These are phyloP conservation scores for Alternaria triticina DNA, from an alignment of 2,329 filamentous ascomycete genomes.

Conservation along the genomic window DNA sequence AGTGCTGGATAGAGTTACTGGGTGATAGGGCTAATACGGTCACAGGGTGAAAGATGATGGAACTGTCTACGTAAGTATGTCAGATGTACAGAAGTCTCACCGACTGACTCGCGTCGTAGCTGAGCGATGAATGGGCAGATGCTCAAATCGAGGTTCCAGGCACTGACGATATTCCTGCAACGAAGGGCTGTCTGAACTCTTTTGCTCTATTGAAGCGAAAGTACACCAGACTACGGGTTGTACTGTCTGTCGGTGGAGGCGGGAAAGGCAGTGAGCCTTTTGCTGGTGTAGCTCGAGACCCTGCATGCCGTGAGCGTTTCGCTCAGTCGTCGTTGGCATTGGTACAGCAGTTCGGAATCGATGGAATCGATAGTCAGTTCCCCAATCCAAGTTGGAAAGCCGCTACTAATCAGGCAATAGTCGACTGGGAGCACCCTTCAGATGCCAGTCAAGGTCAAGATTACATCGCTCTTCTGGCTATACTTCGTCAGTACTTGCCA, in stretches of 20 bases:
- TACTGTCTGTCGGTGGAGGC: slow-evolving; percentile 80
- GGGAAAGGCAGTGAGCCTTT: slow-evolving; percentile 70
- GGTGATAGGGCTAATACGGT: slow-evolving; percentile 23
- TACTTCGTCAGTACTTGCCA: slow-evolving; percentile 71
- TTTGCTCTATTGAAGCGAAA: slow-evolving; percentile 74
- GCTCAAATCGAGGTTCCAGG: slow-evolving; percentile 74
- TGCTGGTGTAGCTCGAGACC: slow-evolving; percentile 68
- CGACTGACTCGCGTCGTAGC: slow-evolving; percentile 54
- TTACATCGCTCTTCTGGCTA: slow-evolving; percentile 72
- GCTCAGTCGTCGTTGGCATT: slow-evolving; percentile 70
- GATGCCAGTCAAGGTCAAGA: slow-evolving; percentile 70
- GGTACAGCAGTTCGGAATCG: slow-evolving; percentile 73
- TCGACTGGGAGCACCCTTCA: slow-evolving; percentile 81
- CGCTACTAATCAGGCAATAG: slow-evolving; percentile 53
- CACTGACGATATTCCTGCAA: slow-evolving; percentile 39
- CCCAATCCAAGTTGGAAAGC: background rate
- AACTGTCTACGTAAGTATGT: slow-evolving; percentile 71
- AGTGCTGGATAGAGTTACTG: slow-evolving; percentile 4
- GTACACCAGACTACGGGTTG: slow-evolving; percentile 73
- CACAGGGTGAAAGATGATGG: slow-evolving; percentile 72
- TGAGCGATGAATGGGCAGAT: slow-evolving; percentile 82
- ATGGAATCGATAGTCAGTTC: slow-evolving; percentile 74
- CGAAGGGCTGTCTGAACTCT: slow-evolving; percentile 68
- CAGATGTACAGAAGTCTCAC: slow-evolving; percentile 28
- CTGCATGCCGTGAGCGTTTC: slow-evolving; percentile 70